Evolutionary conservation across 305 asterid species (phyloP), one percentile per base, ranked within the genome.

Genomic region (Fraxinus sp.): DNA sequence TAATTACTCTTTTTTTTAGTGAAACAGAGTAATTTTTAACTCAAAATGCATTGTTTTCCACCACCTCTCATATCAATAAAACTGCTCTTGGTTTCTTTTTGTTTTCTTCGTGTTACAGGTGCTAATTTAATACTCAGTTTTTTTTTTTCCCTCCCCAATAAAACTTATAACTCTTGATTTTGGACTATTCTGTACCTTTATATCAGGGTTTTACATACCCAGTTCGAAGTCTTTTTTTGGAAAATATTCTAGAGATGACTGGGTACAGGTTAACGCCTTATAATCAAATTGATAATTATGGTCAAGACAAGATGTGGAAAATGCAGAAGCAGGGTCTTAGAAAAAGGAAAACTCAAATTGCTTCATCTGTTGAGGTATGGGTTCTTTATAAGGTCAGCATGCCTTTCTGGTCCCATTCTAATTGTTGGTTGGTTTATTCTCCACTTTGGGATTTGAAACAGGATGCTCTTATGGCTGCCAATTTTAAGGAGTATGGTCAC

Each of bases 241-340:
- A 94, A 85, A 92, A 92, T 85, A 91, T 94, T 79, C 90, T 94
- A 82, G 98, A 93, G 85, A 83, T 62, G 79, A 93, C 98, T 84
- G 90, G 93, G 81, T 93, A 94, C 83, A 90, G 91, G 83, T 88
- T 94, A 89, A 93, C 92, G 72, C 86, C 92, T 66, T 89, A 89
- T 83, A 94, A 94, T 89, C 98, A 94, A 89, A 93, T 94, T 83
- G 98, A 94, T 88, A 92, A 94, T 90, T 94, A 94, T 86, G 98
- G 98, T 78, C 92, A 93, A 92, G 98, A 94, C 86, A 94, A 94
- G 93, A 82, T 79, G 86, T 94, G 97, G 97, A 94, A 94, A 90
- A 94, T 90, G 95, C 97, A 94, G 92, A 93, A 88, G 87, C 98
- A 94, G 90, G 72, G 89, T 84, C 84, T 91, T 75, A 83, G 90